Conservation (phyloP, 2,329 filamentous ascomycete genomes). For the Sporothrix phasma region DNA sequence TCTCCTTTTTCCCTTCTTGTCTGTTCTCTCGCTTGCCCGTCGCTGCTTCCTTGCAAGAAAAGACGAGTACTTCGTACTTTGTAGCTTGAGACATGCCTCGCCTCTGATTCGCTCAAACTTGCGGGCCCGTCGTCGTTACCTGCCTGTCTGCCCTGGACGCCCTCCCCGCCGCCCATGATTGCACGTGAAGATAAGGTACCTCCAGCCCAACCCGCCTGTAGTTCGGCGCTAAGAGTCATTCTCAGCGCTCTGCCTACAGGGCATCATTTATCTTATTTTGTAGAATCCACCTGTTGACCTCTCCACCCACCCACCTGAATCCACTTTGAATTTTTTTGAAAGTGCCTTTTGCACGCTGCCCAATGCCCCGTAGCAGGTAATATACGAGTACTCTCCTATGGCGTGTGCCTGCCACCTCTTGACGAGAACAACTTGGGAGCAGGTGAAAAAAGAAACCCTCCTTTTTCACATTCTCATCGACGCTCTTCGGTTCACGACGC, state of each 20-base stretch:
- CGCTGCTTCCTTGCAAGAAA: not conserved
- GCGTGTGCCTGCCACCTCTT: constrained; percentile 10
- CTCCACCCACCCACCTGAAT: not conserved
- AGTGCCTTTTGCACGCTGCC: not conserved
- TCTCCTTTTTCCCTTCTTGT: not conserved
- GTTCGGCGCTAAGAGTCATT: too few species aligned
- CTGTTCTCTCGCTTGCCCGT: not conserved
- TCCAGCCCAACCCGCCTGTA: not conserved
- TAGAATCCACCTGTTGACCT: not conserved
- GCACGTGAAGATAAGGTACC: constrained; percentile 10
- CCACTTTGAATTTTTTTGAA: constrained; percentile 9
- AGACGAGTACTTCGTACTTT: too few species aligned
- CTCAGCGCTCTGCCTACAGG: too few species aligned
- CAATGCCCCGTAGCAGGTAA: constrained; percentile 1
- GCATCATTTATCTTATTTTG: too few species aligned
- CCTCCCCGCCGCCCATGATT: constrained; percentile 1
- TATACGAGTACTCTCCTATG: not conserved
- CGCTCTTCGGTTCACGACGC: not conserved
- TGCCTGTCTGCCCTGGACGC: not conserved
- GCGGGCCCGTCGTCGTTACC: not conserved
- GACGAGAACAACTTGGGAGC: constrained; percentile 7
- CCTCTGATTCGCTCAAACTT: not conserved
- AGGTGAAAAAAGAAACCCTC: constrained; percentile 3
- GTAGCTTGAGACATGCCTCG: too few species aligned
- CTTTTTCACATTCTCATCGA: not conserved